These are phyloP conservation scores for Cryptosporidium muris DNA, from an alignment of 169 alveolate genomes.

Conservation along the genomic window DNA sequence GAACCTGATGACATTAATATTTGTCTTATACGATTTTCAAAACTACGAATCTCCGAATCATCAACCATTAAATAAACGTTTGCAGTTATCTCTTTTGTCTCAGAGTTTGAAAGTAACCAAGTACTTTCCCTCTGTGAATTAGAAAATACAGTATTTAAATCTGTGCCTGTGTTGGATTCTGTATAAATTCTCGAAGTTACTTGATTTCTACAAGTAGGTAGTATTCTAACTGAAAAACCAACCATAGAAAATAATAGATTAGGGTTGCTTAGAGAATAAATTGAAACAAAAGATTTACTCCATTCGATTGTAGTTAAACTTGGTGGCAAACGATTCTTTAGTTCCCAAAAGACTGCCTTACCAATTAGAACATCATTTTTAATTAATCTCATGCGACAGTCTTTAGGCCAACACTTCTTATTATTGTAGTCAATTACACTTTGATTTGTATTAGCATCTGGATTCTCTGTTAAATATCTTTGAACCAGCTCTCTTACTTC, in stretches of 20 bases:
- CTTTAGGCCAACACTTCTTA: slow-evolving; percentile 99
- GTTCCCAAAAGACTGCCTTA: slow-evolving; percentile 99
- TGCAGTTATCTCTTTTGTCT: slow-evolving; percentile 98
- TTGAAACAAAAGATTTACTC: slow-evolving; percentile 97
- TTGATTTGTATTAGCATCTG: slow-evolving; percentile 99
- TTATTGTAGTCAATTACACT: slow-evolving; percentile 98
- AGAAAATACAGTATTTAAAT: neutral
- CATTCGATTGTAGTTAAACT: slow-evolving; percentile 96
- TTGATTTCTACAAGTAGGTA: slow-evolving; percentile 89
- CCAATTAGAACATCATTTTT: slow-evolving; percentile 98
- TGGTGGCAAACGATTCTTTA: slow-evolving; percentile 98
- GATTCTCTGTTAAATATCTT: slow-evolving; percentile 98
- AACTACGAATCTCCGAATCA: slow-evolving; percentile 94
- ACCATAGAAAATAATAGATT: slow-evolving; percentile 97
- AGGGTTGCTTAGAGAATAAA: slow-evolving; percentile 98
- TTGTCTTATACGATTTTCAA: slow-evolving; percentile 96
- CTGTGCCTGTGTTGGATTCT: neutral
- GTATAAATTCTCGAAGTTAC: slow-evolving; percentile 13
- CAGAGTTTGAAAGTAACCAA: slow-evolving; percentile 97
- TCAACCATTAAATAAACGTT: slow-evolving; percentile 98
- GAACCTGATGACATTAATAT: slow-evolving; percentile 98
- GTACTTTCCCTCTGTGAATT: slow-evolving; percentile 91
- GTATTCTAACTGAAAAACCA: slow-evolving; percentile 97
- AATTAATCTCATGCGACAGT: slow-evolving; percentile 99
- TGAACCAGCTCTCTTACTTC: slow-evolving; percentile 97